Conservation (phyloP, 164 flowering plant genomes). For the Magnolia sinica region DNA sequence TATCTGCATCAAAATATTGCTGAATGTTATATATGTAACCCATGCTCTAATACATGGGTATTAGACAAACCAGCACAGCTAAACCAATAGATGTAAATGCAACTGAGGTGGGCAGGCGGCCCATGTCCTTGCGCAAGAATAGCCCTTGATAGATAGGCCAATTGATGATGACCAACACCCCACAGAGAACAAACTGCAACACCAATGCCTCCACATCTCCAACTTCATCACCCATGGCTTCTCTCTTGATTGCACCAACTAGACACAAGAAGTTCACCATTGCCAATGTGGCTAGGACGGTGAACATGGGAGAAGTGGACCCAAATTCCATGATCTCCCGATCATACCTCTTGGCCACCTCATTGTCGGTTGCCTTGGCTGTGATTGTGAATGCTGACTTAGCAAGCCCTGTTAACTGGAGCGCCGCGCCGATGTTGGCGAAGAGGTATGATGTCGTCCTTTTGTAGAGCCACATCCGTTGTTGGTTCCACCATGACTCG, state of each 20-base stretch:
- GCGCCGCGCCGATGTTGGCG: slow-evolving; percentile 39
- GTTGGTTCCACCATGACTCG: slow-evolving; percentile 67
- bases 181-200: slow-evolving; percentile 49
- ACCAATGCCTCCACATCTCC: slow-evolving; percentile 15
- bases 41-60: not conserved
- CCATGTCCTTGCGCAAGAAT: slow-evolving; percentile 66
- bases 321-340: slow-evolving; percentile 75
- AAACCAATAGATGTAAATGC: slow-evolving; percentile 38
- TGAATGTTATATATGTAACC: not conserved
- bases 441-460: slow-evolving; percentile 56
- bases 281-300: slow-evolving; percentile 50
- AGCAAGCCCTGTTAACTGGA: slow-evolving; percentile 37
- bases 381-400: slow-evolving; percentile 43
- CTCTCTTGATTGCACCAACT: slow-evolving; percentile 31
- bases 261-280: slow-evolving; percentile 52
- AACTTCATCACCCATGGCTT: not conserved
- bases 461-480: slow-evolving; percentile 68
- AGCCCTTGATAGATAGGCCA: slow-evolving; percentile 54
- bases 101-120: slow-evolving; percentile 52
- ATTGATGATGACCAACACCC: slow-evolving; percentile 45
- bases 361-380: slow-evolving; percentile 47
- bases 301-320: slow-evolving; percentile 48
- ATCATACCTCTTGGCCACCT: slow-evolving; percentile 41
- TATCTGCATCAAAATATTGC: too few species aligned
- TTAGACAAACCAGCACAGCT: slow-evolving; percentile 23